Conservation (phyloP, 2,329 filamentous ascomycete genomes). For the Seiridium cupressi region DNA sequence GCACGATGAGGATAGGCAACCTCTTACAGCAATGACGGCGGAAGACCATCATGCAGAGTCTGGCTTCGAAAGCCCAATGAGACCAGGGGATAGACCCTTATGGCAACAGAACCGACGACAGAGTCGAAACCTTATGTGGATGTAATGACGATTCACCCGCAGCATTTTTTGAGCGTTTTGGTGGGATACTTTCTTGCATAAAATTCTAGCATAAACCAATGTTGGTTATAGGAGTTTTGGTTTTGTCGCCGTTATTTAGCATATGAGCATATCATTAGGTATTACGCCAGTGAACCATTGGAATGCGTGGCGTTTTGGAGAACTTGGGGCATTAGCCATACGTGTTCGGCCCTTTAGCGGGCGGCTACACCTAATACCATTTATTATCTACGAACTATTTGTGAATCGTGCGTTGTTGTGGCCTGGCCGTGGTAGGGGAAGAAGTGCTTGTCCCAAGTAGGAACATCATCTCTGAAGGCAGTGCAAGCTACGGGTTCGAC, state of each 20-base stretch:
- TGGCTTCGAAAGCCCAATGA: conserved; percentile 19
- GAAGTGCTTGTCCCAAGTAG: too few species aligned
- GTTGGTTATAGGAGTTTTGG: not conserved
- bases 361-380: too few species aligned
- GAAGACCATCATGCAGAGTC: not conserved
- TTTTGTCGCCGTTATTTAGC: not conserved
- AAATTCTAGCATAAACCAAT: not conserved
- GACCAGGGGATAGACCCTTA: conserved; percentile 36
- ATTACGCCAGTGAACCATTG: not conserved
- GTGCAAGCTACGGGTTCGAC: too few species aligned
- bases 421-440: too few species aligned
- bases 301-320: not conserved
- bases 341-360: too few species aligned
- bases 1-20: conserved; percentile 34
- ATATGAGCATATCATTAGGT: not conserved
- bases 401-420: too few species aligned
- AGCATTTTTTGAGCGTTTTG: not conserved
- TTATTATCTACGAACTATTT: too few species aligned
- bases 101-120: conserved; percentile 55
- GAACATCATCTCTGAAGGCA: too few species aligned
- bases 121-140: conserved; percentile 46
- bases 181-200: not conserved
- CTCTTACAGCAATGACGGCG: conserved; percentile 23
- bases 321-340: not conserved
- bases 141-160: conserved; percentile 25